A percentile compares a stretch with the other conserved stretches of the same genome.
Conservation (phyloP, 805 yeast species). For the Candida nitratophila region DNA sequence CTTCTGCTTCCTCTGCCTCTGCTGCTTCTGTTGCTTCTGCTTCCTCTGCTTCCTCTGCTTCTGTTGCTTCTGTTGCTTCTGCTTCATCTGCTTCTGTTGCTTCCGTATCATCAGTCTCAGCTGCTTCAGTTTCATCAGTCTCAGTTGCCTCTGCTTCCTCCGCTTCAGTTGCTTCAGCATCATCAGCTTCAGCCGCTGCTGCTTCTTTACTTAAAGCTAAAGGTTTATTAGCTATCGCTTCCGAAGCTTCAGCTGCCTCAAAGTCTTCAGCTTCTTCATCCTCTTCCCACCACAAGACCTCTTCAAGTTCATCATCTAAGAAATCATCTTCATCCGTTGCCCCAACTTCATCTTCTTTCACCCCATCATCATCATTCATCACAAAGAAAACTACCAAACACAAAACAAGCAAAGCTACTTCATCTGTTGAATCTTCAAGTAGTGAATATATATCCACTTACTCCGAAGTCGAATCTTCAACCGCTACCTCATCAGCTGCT, state of each 20-base stretch:
- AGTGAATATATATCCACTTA: conserved; percentile 9
- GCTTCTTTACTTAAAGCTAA: conserved; percentile 26
- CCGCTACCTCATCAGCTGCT: conserved; percentile 14
- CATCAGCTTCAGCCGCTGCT: conserved; percentile 5
- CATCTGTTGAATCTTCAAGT: conserved; percentile 3
- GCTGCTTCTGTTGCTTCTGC: conserved; percentile 13
- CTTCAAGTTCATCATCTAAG: too few species aligned
- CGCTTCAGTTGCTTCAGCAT: conserved; percentile 9
- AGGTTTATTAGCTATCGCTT: conserved; percentile 35
- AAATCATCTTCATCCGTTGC: conserved; percentile 7
- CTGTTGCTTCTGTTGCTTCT: conserved; percentile 10
- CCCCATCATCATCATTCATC: conserved; percentile 5
- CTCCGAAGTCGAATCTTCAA: conserved; percentile 14
- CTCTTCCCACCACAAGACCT: conserved; percentile 8
- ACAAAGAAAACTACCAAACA: not conserved
- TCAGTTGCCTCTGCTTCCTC: conserved; percentile 13
- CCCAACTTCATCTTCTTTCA: conserved; percentile 6
- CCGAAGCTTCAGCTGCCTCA: conserved; percentile 17
- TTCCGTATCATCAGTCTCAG: not conserved
- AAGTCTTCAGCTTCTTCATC: conserved; percentile 6
- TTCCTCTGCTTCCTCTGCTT: conserved; percentile 18
- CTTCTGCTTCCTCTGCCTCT: conserved; percentile 16
- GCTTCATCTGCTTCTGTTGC: conserved; percentile 17
- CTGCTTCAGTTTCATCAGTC: conserved; percentile 15
- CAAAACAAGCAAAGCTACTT: conserved; percentile 2